Evolutionary conservation across 2,329 filamentous ascomycete species (phyloP).

Genomic region (Fusarium phyllophilum): DNA sequence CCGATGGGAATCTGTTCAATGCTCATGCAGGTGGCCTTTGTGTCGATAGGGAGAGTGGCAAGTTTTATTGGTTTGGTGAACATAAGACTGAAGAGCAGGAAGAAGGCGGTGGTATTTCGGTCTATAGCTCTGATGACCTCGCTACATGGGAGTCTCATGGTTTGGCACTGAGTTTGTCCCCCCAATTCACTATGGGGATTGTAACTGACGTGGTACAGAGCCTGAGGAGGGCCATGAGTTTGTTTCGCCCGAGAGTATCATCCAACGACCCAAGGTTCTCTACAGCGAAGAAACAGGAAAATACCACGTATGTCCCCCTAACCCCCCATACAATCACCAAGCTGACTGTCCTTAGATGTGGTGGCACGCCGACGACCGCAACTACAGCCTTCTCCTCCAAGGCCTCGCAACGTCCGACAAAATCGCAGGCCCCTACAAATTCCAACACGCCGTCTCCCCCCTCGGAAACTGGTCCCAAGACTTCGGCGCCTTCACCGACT

Average conservation of each 20-base stretch:
- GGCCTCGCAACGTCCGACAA: constrained; percentile 64
- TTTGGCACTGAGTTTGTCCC: constrained; percentile 60
- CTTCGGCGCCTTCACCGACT: constrained; percentile 69
- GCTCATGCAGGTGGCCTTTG: constrained; percentile 69
- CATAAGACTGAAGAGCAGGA: constrained; percentile 67
- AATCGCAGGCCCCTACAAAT: constrained; percentile 64
- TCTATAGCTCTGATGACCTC: constrained; percentile 69
- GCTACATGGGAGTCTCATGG: constrained; percentile 69
- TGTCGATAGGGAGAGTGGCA: constrained; percentile 61
- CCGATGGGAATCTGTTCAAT: constrained; percentile 67
- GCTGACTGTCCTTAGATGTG: constrained; percentile 56
- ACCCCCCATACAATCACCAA: rapidly evolving
- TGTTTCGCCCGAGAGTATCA: constrained; percentile 65
- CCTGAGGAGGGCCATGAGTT: constrained; percentile 65
- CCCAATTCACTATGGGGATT: rapidly evolving
- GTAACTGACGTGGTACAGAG: constrained; percentile 43
- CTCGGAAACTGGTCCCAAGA: constrained; percentile 72
- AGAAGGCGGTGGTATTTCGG: constrained; percentile 69
- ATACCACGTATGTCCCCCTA: constrained; percentile 60
- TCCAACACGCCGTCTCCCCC: constrained; percentile 63
- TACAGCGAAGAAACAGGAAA: constrained; percentile 64
- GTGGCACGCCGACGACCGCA: constrained; percentile 70
- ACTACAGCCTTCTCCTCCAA: constrained; percentile 66
- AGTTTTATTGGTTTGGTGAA: constrained; percentile 71
- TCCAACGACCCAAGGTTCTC: constrained; percentile 71